Base-by-base conservation (phyloP, 352 stramenopile genomes). In the Globisporangium yorkense region DNA sequence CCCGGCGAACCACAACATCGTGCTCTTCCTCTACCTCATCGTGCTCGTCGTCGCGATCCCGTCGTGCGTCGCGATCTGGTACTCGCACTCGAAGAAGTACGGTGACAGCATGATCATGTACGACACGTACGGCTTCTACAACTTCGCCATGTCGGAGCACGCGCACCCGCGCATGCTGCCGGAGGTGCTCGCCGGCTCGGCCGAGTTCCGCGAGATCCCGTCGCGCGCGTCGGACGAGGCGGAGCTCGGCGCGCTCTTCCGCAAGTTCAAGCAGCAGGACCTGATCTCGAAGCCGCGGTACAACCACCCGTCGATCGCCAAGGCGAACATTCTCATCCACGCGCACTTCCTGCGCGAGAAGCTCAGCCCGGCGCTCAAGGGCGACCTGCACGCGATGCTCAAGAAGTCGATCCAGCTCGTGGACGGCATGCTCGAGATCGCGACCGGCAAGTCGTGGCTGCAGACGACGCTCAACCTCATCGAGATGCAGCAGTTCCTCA, bases 41-140 rank as follows among this genome's bases (percentile, higher is more conserved):
- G 83, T 98, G 52, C 92, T 99, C 61, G 97, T 99, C 5, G 85
- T 98, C n/a, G 84, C 98, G 54, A 98, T 99, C 67, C 97, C 97
- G 33, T 96, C 87, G 56, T 92, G 83, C 55, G 96, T 99, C 0
- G 97, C 89, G 61, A 77, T 93, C 5, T 99, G 97, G 82, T 97
- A 97, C 77, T 94, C 89, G 66, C 85, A 97, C 72, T 98, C 91
- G 65, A 99, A 99, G 77, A 96, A 97, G 67, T 99, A 98, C 69
- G 97, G 97, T 33, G 97, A 99, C 80, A 98, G 97, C 68, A 98
- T 99, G 83, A 97, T 99, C 74, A 98, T 99, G 94, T 99, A 99
- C 80, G 96, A 99, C 75, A 98, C 97, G 56, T 99, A 99, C 73
- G 92, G 92, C 37, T 98, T 98, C 75, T 99, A 97, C 80, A 98